These are phyloP conservation scores for Acanthochlamys bracteata DNA, from an alignment of 106 monocot genomes.

Conservation along the genomic window DNA sequence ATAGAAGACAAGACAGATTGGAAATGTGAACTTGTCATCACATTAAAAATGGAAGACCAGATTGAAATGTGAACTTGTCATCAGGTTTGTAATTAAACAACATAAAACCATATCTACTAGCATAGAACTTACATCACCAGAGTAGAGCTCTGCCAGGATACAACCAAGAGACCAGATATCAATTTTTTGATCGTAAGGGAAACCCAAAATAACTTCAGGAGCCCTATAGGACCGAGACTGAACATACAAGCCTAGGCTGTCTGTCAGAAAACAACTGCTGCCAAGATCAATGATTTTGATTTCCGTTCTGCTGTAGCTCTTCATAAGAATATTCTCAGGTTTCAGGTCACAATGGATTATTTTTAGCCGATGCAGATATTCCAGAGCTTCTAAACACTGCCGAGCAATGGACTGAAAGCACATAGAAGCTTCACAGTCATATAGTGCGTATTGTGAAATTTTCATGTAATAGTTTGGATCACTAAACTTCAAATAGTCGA, in stretches of 20 bases:
- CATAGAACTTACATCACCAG: slow-evolving; percentile 66
- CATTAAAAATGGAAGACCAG: too few relatives aligned
- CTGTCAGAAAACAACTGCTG: slow-evolving; percentile 90
- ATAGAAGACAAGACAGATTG: too few relatives aligned
- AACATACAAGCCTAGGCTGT: slow-evolving; percentile 68
- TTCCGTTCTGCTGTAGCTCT: slow-evolving; percentile 91
- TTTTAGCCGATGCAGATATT: slow-evolving; percentile 65
- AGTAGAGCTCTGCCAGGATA: slow-evolving; percentile 82
- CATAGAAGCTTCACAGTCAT: neutral
- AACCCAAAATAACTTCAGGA: slow-evolving; percentile 89
- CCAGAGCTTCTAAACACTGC: slow-evolving; percentile 84
- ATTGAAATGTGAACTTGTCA: too few relatives aligned
- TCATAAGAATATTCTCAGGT: slow-evolving; percentile 92
- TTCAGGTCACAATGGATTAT: slow-evolving; percentile 94
- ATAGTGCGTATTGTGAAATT: too few relatives aligned
- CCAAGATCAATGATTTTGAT: slow-evolving; percentile 95
- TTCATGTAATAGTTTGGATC: too few relatives aligned
- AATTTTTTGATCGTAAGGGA: slow-evolving; percentile 77
- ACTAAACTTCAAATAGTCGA: too few relatives aligned
- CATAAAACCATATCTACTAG: too few relatives aligned
- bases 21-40: too few relatives aligned
- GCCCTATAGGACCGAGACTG: slow-evolving; percentile 96
- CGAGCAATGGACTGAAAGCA: slow-evolving; percentile 58
- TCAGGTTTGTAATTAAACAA: too few relatives aligned
- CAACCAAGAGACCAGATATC: slow-evolving; percentile 98